A percentile compares a stretch with the other conserved stretches of the same genome.
Conservation (phyloP, 2,329 filamentous ascomycete genomes). For the Dendryphion nanum region DNA sequence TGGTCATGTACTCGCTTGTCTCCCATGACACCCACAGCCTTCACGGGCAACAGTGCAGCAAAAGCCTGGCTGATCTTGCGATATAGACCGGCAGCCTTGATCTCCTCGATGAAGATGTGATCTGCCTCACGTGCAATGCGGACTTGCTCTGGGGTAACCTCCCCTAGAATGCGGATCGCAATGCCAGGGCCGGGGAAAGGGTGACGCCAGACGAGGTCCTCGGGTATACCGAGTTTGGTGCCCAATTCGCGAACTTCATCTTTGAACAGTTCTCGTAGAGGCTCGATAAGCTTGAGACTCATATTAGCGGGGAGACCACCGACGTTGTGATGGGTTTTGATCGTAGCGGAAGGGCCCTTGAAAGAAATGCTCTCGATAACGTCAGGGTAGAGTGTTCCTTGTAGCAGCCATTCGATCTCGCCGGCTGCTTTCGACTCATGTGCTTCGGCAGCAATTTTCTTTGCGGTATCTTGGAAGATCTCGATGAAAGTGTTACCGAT, state of each 20-base stretch:
- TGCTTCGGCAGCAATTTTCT: conserved; percentile 69
- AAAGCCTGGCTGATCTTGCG: conserved; percentile 69
- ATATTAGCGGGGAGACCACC: conserved; percentile 65
- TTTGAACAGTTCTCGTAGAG: conserved; percentile 78
- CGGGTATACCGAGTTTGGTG: conserved; percentile 66
- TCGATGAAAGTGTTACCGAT: conserved; percentile 82
- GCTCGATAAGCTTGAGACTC: conserved; percentile 72
- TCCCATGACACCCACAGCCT: conserved; percentile 67
- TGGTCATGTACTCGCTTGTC: conserved; percentile 68
- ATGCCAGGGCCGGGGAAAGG: conserved; percentile 76
- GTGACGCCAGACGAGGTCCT: conserved; percentile 75
- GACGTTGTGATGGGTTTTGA: conserved; percentile 74
- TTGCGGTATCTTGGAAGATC: conserved; percentile 78
- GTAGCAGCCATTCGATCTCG: conserved; percentile 81
- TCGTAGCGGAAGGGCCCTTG: conserved; percentile 69
- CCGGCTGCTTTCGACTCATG: conserved; percentile 66
- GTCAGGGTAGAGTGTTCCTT: conserved; percentile 80
- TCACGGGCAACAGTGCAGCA: conserved; percentile 65
- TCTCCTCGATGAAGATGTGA: conserved; percentile 74
- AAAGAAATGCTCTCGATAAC: conserved; percentile 71
- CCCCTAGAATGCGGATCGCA: conserved; percentile 77
- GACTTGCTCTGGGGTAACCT: conserved; percentile 77
- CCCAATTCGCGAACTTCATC: conserved; percentile 75
- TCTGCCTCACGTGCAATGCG: conserved; percentile 77
- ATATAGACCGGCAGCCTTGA: conserved; percentile 70